These are phyloP conservation scores for Termitomyces bulborhizus DNA, from an alignment of 768 basidiomycete genomes.

Conservation along the genomic window DNA sequence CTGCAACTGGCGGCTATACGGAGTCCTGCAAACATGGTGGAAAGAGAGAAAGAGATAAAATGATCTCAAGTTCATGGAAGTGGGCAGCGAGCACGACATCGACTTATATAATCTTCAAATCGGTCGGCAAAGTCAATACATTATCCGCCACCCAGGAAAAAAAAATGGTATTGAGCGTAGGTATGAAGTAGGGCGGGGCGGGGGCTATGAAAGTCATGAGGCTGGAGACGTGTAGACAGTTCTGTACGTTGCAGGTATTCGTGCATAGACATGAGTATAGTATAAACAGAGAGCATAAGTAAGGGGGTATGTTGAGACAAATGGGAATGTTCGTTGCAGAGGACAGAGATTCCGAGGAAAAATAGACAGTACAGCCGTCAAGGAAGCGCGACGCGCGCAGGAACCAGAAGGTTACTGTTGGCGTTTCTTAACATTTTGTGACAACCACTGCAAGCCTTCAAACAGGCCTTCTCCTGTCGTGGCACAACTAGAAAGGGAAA, in stretches of 20 bases:
- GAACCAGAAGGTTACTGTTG: slow-evolving; percentile 43
- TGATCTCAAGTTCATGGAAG: slow-evolving; percentile 1
- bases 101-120: slow-evolving; percentile 22
- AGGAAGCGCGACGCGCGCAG: slow-evolving; percentile 7
- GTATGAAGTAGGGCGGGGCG: slow-evolving; percentile 13
- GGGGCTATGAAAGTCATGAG: slow-evolving; percentile 24
- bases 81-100: slow-evolving; percentile 32
- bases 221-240: slow-evolving; percentile 25
- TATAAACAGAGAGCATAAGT: slow-evolving; percentile 21
- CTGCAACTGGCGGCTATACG: slow-evolving; percentile 23
- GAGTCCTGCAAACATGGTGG: slow-evolving; percentile 27
- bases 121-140: neutral
- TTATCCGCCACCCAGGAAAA: neutral
- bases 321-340: slow-evolving; percentile 17
- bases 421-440: slow-evolving; percentile 94
- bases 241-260: slow-evolving; percentile 30
- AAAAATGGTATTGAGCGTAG: slow-evolving; percentile 18
- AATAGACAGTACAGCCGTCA: slow-evolving; percentile 17
- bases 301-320: slow-evolving; percentile 27
- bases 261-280: slow-evolving; percentile 35
- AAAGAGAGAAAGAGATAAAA: slow-evolving; percentile 12
- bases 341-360: slow-evolving; percentile 11
- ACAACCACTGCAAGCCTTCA: slow-evolving; percentile 96
- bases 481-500: slow-evolving; percentile 59
- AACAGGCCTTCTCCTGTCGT: slow-evolving; percentile 96